Evolutionary conservation across 2,329 filamentous ascomycete species (phyloP).

Genomic region (Arthrocladium fulminans): DNA sequence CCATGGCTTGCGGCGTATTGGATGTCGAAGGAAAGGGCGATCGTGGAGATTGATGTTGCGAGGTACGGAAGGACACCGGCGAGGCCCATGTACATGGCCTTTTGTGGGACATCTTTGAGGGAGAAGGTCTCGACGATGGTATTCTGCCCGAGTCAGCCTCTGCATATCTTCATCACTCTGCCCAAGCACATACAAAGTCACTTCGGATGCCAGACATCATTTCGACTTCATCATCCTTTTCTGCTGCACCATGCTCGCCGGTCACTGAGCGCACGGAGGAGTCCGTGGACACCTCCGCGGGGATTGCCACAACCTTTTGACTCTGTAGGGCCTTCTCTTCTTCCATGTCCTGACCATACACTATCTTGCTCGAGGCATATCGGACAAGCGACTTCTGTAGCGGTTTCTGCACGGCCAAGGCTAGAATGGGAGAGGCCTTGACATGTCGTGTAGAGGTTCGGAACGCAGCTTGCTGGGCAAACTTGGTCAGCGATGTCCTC

Average conservation of each 20-base stretch:
- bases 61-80: constrained; percentile 80
- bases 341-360: constrained; percentile 26
- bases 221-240: constrained; percentile 35
- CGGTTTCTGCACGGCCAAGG: constrained; percentile 37
- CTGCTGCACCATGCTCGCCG: constrained; percentile 31
- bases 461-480: constrained; percentile 34
- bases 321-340: constrained; percentile 44
- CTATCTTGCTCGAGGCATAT: constrained; percentile 30
- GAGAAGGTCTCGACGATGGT: constrained; percentile 62
- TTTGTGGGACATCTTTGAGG: constrained; percentile 55
- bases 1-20: constrained; percentile 58
- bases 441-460: constrained; percentile 34
- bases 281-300: constrained; percentile 50
- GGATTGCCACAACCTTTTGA: constrained; percentile 51
- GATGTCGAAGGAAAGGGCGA: constrained; percentile 74
- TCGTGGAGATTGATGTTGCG: constrained; percentile 70
- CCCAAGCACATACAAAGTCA: constrained; percentile 48
- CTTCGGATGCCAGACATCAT: constrained; percentile 45
- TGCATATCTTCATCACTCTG: neutral
- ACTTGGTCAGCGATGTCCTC: constrained; percentile 29
- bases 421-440: constrained; percentile 30
- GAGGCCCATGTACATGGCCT: constrained; percentile 59
- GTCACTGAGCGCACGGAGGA: constrained; percentile 49
- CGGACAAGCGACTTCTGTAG: constrained; percentile 42
- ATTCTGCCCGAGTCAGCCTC: constrained; percentile 36